Evolutionary conservation across 345 rosid genomes (phyloP).

Genomic region (Raphanus raphanistrum): DNA sequence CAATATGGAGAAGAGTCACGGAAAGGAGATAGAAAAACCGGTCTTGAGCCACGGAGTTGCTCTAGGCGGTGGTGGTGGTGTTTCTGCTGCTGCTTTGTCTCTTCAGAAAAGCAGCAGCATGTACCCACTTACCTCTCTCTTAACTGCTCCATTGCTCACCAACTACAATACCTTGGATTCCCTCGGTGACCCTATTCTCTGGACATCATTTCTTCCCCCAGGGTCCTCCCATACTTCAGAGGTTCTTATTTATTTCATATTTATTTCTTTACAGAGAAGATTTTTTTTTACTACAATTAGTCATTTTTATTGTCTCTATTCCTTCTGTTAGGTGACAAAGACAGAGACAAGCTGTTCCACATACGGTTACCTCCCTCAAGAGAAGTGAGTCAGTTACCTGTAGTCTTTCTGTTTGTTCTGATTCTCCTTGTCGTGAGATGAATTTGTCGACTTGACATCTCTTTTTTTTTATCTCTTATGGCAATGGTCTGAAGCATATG

Average conservation of each 20-base stretch:
- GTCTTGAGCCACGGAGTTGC: slow-evolving; percentile 54
- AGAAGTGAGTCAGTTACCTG: slow-evolving; percentile 23
- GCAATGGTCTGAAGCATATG: slow-evolving; percentile 19
- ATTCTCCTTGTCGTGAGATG: slow-evolving; percentile 22
- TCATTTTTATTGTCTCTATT: neutral
- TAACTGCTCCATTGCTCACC: slow-evolving; percentile 81
- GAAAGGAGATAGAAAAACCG: slow-evolving; percentile 76
- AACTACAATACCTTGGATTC: slow-evolving; percentile 78
- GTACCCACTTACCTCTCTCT: slow-evolving; percentile 74
- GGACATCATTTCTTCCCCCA: slow-evolving; percentile 79
- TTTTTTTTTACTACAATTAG: neutral
- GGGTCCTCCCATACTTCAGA: slow-evolving; percentile 68
- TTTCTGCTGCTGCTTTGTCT: slow-evolving; percentile 46
- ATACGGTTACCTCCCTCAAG: slow-evolving; percentile 36
- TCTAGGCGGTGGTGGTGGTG: slow-evolving; percentile 52
- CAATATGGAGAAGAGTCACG: slow-evolving; percentile 65
- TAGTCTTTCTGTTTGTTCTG: slow-evolving; percentile 12
- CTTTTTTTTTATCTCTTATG: slow-evolving; percentile 7
- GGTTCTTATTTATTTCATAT: slow-evolving; percentile 44
- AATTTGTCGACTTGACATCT: slow-evolving; percentile 24
- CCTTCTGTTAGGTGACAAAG: slow-evolving; percentile 34
- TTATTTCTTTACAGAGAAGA: neutral
- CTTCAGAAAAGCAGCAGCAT: slow-evolving; percentile 58
- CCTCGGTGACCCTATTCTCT: slow-evolving; percentile 73
- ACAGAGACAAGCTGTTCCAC: slow-evolving; percentile 42